Base-by-base conservation (phyloP, 148 eudicot genomes). In the Linanthus parryae region DNA sequence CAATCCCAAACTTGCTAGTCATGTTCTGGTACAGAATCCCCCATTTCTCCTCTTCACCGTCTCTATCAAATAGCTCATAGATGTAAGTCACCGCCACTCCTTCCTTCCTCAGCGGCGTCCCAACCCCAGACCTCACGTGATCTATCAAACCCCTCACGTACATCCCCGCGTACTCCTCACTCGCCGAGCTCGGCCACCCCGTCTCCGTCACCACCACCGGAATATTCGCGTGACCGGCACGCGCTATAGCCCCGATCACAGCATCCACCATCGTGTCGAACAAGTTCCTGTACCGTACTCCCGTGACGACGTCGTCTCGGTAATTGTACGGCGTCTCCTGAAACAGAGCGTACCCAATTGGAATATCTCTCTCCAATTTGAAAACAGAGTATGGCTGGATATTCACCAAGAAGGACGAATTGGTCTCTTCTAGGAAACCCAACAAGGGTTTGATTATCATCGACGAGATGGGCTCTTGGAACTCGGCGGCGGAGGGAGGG, bases 261-360 rank as follows among this genome's bases (percentile, higher is more conserved):
- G 85, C 70, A 26, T 91, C 95, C 0, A 91, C 75, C 97, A 91
- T 83, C 46, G 51, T 68, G 47, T 91, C 97, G 49, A 75, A 91
- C 14, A 91, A 47, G 60, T 91, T 91, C 24, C 91, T 66, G 72
- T 85, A 91, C 10, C 94, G 71, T 33, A 73, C 88, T 1, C 95
- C 95, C 1, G 97, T 91, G 10, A 70, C 55, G 1, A 52, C 4
- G n/a, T 91, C 95, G n/a, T 91, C 97, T 3, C 88, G 46, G 59
- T 69, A 91, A 36, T 44, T 76, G 37, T 67, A 86, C 2, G 71
- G 63, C 2, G 57, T 35, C 17, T 83, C 79, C 35, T 79, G 82
- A 34, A 90, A 83, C 42, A 91, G 55, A 3, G 83, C 84, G 39
- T 29, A 86, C 11, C 94, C 97, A 14, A 83, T 21, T 1, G 95